Base-by-base conservation (phyloP, 805 yeast genomes). In the Candida boleticola region DNA sequence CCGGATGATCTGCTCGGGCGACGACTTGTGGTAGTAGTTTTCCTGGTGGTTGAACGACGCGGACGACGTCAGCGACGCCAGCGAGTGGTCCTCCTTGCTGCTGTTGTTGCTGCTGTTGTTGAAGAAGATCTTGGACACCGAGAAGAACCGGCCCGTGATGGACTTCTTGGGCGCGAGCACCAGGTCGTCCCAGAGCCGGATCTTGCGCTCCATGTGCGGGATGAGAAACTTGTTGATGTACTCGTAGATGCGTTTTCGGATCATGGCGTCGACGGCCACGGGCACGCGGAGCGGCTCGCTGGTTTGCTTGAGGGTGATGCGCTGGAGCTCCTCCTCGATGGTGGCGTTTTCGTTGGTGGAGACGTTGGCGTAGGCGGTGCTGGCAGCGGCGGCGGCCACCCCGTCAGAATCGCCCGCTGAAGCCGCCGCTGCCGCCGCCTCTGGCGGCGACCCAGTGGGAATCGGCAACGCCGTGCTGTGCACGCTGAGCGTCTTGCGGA, bases 161-260 rank as follows among this genome's bases (percentile, higher is more conserved):
- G 95, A 86, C 49, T 81, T 81, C 46, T 90, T 74, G 3, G 95
- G 90, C 31, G 80, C 77, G 11, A 89, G 77, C 3, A 85, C 73
- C 53, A 82, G 86, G 51, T 89, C 96, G 45, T 83, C 90, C 97
- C 97, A 90, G 11, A 76, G 59, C 26, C 83, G 70, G n/a, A 89
- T 77, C 53, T 87, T 84, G 42, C 77, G 65, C 55, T 88, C 89
- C 96, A 93, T 88, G 58, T 82, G 90, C 0, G 97, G 96, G 1
- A 88, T 70, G 44, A 85, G 63, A 36, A 65, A 63, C 48, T 73
- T 74, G 27, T 64, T 63, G 7, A 80, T 66, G 41, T 77, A 61
- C 25, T 80, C 84, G 36, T 67, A 59, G 13, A 80, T 45, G 39
- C 70, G 70, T 7, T 49, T 47, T 9, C 66, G 51, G 21, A 82